A percentile compares a stretch with the other conserved stretches of the same genome.
phyloP scores from a whole-genome alignment of 371 early-diverging fungal species.

The Apophysomyces elegans region DNA sequence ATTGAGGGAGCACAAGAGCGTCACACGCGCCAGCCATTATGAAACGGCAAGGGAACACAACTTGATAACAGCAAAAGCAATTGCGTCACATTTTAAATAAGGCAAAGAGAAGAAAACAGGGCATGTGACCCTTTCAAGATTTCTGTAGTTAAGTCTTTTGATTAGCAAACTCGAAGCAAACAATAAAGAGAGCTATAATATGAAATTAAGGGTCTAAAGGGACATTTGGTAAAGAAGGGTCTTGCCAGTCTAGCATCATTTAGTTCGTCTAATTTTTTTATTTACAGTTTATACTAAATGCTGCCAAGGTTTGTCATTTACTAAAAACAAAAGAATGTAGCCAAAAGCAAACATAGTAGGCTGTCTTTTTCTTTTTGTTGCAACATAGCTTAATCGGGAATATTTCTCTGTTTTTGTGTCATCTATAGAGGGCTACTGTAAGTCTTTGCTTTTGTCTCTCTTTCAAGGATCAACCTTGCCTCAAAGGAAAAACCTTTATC shows the following conservation, averaged over 20 bases:
- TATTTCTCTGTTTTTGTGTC: constrained; percentile 2
- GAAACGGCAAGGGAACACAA: constrained; percentile 1
- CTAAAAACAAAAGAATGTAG: background rate
- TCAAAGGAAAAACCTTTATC: background rate
- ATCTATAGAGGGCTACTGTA: background rate
- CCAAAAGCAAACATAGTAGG: background rate
- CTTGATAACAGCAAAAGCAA: background rate
- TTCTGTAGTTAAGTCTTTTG: too few species aligned
- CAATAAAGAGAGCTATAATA: background rate
- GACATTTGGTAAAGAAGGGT: background rate
- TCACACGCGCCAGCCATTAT: constrained; percentile 4
- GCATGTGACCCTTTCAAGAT: too few species aligned
- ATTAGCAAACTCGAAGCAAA: background rate
- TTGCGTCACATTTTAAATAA: background rate
- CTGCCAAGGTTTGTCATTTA: background rate
- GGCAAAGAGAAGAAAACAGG: background rate
- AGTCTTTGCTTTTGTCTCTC: background rate
- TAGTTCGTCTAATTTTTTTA: too few species aligned
- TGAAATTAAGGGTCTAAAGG: background rate
- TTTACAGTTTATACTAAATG: background rate
- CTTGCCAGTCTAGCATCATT: background rate
- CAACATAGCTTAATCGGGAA: constrained; percentile 6
- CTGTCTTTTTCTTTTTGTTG: background rate
- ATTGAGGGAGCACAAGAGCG: background rate
- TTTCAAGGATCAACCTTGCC: background rate